Base-by-base conservation (phyloP, 2,329 filamentous ascomycete genomes). In the Sphaceloma murrayae region DNA sequence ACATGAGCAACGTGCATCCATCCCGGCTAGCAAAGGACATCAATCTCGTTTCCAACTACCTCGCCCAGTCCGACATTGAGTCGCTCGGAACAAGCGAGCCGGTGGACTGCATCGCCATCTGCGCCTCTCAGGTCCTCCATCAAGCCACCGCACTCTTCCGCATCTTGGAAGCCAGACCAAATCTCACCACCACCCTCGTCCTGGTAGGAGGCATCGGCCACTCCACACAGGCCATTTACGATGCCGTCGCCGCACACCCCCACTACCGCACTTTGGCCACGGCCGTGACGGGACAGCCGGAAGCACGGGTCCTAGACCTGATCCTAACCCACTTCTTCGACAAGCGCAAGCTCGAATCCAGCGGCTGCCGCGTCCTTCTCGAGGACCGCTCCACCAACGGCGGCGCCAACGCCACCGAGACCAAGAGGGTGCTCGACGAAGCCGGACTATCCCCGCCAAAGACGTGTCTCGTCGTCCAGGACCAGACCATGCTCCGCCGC, bases 321-420 rank as follows among this genome's bases (percentile, higher is more conserved):
- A 62, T 69, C 9, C 47, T 67, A 19, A 48, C 57, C 5, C 53
- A 38, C 5, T 60, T 52, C 48, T 63, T 56, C 46, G 56, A 57
- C 29, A 17, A 53, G 3, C 19, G 46, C 1, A 52, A 47, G 9
- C 51, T 64, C 13, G 52, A 45, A 8, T 48, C 40, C 2, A 32
- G 47, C 10, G 55, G 58, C 8, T 58, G 60, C 13, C 51, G 43
- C 5, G 54, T 69, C 14, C 51, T 69, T 2, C 44, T 69, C 5
- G 67, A 70, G 46, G 61, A 67, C 33, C 47, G 57, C n/a, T 68
- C 65, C 1, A 68, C 66, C 1, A 70, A 69, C 46, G 69, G 67
- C 48, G 67, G 67, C 11, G 59, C 60, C 9, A 70, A 70, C 49
- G 67, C 67, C 4, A 51, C 52, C 2, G 56, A 65, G 31, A 62